These are phyloP conservation scores for Colletotrichum limetticola DNA, from an alignment of 2,329 filamentous ascomycete genomes.

Conservation along the genomic window DNA sequence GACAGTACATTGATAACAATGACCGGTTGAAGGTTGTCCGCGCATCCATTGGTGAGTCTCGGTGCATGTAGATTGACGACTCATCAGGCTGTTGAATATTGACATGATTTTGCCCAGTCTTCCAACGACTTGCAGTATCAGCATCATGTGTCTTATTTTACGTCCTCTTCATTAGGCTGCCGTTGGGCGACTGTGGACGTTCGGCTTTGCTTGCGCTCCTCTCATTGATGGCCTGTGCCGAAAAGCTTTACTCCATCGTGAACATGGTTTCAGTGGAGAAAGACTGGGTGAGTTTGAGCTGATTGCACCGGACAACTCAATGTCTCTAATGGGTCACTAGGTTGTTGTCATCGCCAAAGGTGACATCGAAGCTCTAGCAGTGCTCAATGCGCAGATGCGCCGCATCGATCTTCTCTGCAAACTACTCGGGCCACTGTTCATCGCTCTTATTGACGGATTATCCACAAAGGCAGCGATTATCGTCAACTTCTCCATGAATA, in stretches of 20 bases:
- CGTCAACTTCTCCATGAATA: conserved; percentile 60
- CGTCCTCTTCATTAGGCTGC: conserved; percentile 4
- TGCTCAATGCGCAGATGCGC: conserved; percentile 69
- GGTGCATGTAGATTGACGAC: not conserved
- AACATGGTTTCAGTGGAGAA: conserved; percentile 77
- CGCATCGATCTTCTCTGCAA: conserved; percentile 71
- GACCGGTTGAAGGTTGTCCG: conserved; percentile 50
- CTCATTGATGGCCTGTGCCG: conserved; percentile 58
- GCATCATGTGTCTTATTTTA: conserved; percentile 22
- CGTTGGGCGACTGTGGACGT: not conserved
- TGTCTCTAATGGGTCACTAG: conserved; percentile 3
- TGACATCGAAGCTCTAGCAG: conserved; percentile 38
- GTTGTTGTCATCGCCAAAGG: conserved; percentile 53
- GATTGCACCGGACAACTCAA: accelerated
- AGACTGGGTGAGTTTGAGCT: conserved; percentile 66
- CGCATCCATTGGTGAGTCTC: conserved; percentile 42
- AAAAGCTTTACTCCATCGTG: conserved; percentile 73
- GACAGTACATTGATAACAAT: conserved; percentile 58
- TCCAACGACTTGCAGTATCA: conserved; percentile 31
- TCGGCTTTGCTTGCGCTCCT: not conserved
- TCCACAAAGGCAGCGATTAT: conserved; percentile 61
- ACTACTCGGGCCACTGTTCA: conserved; percentile 64
- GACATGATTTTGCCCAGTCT: conserved; percentile 35
- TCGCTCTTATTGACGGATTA: conserved; percentile 60
- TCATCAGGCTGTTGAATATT: accelerated